Evolutionary conservation across 164 flowering plant genomes (phyloP).

Genomic region (Piper betle): DNA sequence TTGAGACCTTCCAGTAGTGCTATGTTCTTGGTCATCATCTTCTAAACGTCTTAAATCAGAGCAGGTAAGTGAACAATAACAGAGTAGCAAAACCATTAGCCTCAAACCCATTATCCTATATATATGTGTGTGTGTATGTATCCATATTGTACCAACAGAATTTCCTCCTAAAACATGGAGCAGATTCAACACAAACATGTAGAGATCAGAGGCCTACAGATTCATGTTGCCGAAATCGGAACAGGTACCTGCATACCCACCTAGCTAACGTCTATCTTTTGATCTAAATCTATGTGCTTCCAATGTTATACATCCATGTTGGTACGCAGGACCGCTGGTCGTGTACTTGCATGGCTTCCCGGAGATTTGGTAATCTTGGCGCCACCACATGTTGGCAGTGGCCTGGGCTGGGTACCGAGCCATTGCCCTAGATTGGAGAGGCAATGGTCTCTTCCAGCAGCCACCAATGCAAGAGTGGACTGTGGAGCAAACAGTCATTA

Average conservation of each 20-base stretch:
- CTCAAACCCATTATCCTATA: no score
- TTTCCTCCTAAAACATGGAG: no score
- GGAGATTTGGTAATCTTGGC: slow-evolving; percentile 51
- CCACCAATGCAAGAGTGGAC: slow-evolving; percentile 30
- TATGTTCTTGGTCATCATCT: no score
- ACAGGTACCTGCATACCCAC: neutral
- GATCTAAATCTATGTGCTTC: neutral
- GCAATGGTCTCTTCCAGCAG: slow-evolving; percentile 54
- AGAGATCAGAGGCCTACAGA: slow-evolving; percentile 23
- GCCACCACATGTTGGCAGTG: slow-evolving; percentile 49
- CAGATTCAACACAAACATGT: slow-evolving; percentile 25
- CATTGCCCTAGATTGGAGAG: slow-evolving; percentile 43
- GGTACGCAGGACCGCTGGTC: slow-evolving; percentile 15
- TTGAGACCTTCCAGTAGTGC: no score
- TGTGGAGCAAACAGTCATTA: slow-evolving; percentile 16
- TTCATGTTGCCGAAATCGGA: slow-evolving; percentile 31
- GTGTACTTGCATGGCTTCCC: slow-evolving; percentile 46
- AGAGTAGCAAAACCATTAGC: no score
- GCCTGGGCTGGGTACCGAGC: slow-evolving; percentile 42
- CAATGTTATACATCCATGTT: neutral
- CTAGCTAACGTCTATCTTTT: neutral
- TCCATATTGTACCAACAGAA: no score
- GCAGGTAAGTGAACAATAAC: no score
- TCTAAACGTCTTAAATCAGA: no score
- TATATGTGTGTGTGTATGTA: no score